Evolutionary conservation across 352 stramenopile species (phyloP).

Genomic region (Globisporangium radiosum): DNA sequence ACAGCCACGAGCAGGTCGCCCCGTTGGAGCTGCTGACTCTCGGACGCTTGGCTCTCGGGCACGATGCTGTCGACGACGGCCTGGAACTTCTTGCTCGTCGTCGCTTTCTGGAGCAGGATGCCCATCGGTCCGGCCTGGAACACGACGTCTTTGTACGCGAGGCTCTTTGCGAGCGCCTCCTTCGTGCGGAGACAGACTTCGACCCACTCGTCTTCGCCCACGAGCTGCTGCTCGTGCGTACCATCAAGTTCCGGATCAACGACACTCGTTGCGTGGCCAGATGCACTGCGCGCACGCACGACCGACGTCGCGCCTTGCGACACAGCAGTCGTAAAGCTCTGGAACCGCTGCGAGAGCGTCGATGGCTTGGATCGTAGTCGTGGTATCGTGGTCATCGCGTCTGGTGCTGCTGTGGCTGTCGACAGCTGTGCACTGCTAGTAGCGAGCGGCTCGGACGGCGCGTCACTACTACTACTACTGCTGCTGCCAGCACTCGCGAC

Average conservation of each 20-base stretch:
- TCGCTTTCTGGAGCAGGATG: constrained; percentile 74
- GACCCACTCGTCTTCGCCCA: constrained; percentile 72
- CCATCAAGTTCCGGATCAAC: background rate
- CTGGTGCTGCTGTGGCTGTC: too few relatives aligned
- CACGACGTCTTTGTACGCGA: constrained; percentile 54
- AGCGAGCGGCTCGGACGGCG: background rate
- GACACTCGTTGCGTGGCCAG: background rate
- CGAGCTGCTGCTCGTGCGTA: constrained; percentile 24
- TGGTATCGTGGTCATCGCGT: too few relatives aligned
- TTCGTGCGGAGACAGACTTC: constrained; percentile 50
- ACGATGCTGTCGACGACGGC: constrained; percentile 79
- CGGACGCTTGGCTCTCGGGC: constrained; percentile 68
- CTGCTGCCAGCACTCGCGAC: background rate
- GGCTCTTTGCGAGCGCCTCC: constrained; percentile 45
- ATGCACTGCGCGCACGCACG: constrained; percentile 3
- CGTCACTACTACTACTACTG: background rate
- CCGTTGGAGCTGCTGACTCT: constrained; percentile 50
- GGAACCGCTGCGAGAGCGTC: constrained; percentile 56
- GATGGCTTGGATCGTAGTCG: constrained; percentile 26
- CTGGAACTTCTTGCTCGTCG: constrained; percentile 55
- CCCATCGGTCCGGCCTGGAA: constrained; percentile 66
- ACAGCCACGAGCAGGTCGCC: constrained; percentile 74
- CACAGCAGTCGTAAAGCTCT: constrained; percentile 59
- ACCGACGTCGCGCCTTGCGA: constrained; percentile 20
- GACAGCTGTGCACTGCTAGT: too few relatives aligned